These are phyloP conservation scores for Hypoxylon sp. DNA, from an alignment of 2,329 filamentous ascomycete species.

Conservation along the genomic window DNA sequence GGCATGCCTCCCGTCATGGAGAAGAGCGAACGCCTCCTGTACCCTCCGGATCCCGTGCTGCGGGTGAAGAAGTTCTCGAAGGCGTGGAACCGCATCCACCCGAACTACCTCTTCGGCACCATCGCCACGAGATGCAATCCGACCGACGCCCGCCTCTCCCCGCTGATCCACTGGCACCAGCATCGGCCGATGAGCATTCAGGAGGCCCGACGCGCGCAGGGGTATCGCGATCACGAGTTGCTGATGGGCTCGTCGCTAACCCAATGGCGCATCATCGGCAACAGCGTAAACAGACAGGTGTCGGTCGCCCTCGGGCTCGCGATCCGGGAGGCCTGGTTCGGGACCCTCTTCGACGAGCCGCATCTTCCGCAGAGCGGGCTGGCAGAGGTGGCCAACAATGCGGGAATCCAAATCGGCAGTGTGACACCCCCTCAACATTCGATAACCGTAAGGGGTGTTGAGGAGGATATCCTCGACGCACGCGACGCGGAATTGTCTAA, in stretches of 20 bases:
- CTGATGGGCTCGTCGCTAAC: constrained; percentile 67
- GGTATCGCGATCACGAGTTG: constrained; percentile 76
- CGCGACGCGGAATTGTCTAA: constrained; percentile 2
- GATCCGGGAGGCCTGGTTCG: constrained; percentile 69
- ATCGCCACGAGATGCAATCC: constrained; percentile 67
- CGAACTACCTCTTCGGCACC: constrained; percentile 68
- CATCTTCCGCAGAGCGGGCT: constrained; percentile 25
- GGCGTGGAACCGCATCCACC: constrained; percentile 66
- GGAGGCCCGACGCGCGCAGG: constrained; percentile 77
- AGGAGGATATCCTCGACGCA: neutral
- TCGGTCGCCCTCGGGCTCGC: constrained; percentile 74
- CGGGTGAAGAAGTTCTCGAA: constrained; percentile 47
- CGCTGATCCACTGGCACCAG: constrained; percentile 73
- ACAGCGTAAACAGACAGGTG: constrained; percentile 78
- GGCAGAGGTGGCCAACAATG: neutral
- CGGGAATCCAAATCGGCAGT: no score
- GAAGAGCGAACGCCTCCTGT: constrained; percentile 55
- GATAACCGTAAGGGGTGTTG: neutral
- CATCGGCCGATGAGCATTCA: constrained; percentile 70
- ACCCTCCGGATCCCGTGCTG: constrained; percentile 46
- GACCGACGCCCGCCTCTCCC: constrained; percentile 67
- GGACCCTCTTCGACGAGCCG: constrained; percentile 51
- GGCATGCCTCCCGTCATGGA: constrained; percentile 50
- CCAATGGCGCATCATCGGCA: constrained; percentile 77
- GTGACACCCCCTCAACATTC: neutral